A percentile compares a stretch with the other conserved stretches of the same genome.
Evolutionary conservation across 2,329 filamentous ascomycete genomes (phyloP).

Genomic region (Beauveria medogensis): DNA sequence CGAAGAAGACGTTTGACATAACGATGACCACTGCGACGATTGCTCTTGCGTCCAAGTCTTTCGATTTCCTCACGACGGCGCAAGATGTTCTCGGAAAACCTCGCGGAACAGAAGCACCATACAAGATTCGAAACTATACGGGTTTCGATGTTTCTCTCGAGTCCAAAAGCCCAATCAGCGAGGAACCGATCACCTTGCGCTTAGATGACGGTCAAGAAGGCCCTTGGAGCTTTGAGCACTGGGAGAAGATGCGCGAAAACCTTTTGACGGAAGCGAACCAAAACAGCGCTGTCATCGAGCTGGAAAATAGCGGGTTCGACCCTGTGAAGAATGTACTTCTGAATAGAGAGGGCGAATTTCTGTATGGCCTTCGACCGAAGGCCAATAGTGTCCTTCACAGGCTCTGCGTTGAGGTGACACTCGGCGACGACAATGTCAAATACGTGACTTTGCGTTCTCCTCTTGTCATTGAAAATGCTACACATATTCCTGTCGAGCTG

Average conservation of each 20-base stretch:
- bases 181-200: conserved; percentile 64
- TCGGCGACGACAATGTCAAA: conserved; percentile 95
- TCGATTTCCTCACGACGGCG: conserved; percentile 82
- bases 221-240: conserved; percentile 95
- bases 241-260: conserved; percentile 91
- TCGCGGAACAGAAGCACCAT: conserved; percentile 82
- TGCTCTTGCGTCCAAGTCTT: conserved; percentile 84
- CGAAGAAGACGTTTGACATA: conserved; percentile 83
- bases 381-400: conserved; percentile 80
- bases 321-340: conserved; percentile 79
- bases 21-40: conserved; percentile 92
- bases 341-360: conserved; percentile 85
- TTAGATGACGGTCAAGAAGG: conserved; percentile 83
- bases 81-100: conserved; percentile 85
- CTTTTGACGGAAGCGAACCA: conserved; percentile 75
- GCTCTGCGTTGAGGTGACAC: conserved; percentile 80
- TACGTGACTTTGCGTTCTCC: conserved; percentile 94
- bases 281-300: conserved; percentile 69
- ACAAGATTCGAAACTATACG: conserved; percentile 89
- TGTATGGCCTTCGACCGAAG: conserved; percentile 84
- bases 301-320: conserved; percentile 93
- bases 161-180: conserved; percentile 59
- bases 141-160: conserved; percentile 84
- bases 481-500: conserved; percentile 89
- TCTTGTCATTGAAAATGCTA: conserved; percentile 87